These are phyloP conservation scores for Luvunga scandens DNA, from an alignment of 345 rosid genomes.

Conservation along the genomic window DNA sequence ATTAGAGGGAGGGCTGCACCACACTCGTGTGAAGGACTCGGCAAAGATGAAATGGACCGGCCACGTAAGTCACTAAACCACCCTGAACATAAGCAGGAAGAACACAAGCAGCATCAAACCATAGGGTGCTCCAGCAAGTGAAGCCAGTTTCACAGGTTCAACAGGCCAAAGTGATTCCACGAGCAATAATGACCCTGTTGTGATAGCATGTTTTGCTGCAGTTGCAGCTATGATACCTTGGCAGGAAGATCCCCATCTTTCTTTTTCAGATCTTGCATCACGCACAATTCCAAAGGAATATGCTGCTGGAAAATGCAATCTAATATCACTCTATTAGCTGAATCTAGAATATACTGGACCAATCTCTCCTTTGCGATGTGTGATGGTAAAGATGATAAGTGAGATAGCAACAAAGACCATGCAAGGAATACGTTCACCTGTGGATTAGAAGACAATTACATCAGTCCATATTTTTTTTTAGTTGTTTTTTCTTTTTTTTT, in stretches of 20 bases:
- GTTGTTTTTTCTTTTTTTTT: too few species aligned
- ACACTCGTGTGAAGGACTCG: slow-evolving; percentile 81
- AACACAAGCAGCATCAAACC: slow-evolving; percentile 83
- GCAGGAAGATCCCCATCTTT: slow-evolving; percentile 65
- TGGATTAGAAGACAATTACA: slow-evolving; percentile 18
- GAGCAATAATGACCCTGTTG: slow-evolving; percentile 55
- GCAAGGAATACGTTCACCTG: slow-evolving; percentile 82
- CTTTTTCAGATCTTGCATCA: slow-evolving; percentile 60
- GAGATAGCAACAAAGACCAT: slow-evolving; percentile 88
- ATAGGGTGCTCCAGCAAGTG: slow-evolving; percentile 79
- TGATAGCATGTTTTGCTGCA: slow-evolving; percentile 66
- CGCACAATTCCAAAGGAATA: slow-evolving; percentile 61
- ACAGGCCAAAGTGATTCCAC: slow-evolving; percentile 88
- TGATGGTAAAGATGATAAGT: slow-evolving; percentile 65
- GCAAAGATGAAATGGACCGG: slow-evolving; percentile 58
- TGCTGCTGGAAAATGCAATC: slow-evolving; percentile 95
- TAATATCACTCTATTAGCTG: slow-evolving; percentile 55
- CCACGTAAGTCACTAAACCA: slow-evolving; percentile 91
- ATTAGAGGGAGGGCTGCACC: slow-evolving; percentile 93
- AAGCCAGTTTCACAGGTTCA: slow-evolving; percentile 58
- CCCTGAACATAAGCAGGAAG: slow-evolving; percentile 89
- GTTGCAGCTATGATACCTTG: slow-evolving; percentile 56
- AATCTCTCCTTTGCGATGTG: slow-evolving; percentile 61
- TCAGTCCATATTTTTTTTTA: neutral
- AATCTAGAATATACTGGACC: slow-evolving; percentile 78